Base-by-base conservation (phyloP, 345 rosid genomes). In the Adansonia digitata region DNA sequence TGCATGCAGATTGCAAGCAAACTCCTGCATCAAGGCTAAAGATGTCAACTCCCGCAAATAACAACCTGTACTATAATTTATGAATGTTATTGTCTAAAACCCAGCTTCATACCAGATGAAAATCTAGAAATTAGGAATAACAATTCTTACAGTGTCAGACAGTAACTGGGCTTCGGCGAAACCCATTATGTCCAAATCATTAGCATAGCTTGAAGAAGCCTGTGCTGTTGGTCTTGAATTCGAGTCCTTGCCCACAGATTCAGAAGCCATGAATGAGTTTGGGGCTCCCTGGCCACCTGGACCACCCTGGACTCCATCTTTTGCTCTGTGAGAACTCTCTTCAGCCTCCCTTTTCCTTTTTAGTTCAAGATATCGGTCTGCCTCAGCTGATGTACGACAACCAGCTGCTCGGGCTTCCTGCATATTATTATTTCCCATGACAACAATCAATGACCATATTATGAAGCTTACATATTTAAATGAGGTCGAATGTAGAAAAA, bases 391-490 rank as follows among this genome's bases (percentile, higher is more conserved):
- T 27, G 97, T 84, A 14, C 91, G 89, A 73, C 98, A 96, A 75
- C 98, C 98, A 75, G 98, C 97, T 56, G 87, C 80, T 75, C 84
- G 93, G 42, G 99, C 98, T 72, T 93, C 98, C 99, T 96, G 88
- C 69, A 79, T 57, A 74, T 52, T 68, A 40, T 62, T 53, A 53
- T 52, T 60, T 70, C 51, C 27, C 69, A 0, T 27, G 39, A 15
- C 60, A 49, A 73, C 24, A 60, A 40, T 62, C 60, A 74, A 42
- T 51, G 71, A 82, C 53, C 46, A 39, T 6, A 57, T 80, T 63
- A 72, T 29, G 42, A 42, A 77, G 51, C 76, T 49, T 49, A 49
- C 9, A 49, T 29, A 31, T 18, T 11, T 49, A 45, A 45, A 46
- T 8, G 17, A 27, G 17, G 42, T 17, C 43, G 53, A 43, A 78